A percentile compares a stretch with the other conserved stretches of the same genome.
Evolutionary conservation across 257 asterid genomes (phyloP).

Genomic region (Coffea eugenioides): DNA sequence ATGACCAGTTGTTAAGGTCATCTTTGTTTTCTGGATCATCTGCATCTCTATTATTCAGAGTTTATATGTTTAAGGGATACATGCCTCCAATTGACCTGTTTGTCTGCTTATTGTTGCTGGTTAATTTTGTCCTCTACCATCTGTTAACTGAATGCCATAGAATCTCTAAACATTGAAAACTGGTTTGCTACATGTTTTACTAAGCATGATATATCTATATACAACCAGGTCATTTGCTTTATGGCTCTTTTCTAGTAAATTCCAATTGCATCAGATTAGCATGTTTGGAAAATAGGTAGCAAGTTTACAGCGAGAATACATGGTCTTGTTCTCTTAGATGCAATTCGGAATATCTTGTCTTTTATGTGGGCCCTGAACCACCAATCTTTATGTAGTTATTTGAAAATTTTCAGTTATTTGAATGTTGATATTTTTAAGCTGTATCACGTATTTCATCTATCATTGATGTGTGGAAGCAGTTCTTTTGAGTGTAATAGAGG

Average conservation of each 20-base stretch:
- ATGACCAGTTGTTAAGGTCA: background rate
- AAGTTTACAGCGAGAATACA: background rate
- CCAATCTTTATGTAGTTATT: background rate
- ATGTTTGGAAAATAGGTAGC: too few species aligned
- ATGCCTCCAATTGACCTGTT: background rate
- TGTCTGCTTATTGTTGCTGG: background rate
- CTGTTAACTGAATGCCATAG: background rate
- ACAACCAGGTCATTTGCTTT: background rate
- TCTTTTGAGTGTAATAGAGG: background rate
- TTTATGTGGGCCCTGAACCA: slow-evolving; percentile 3
- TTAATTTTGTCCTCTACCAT: background rate
- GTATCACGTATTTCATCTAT: background rate
- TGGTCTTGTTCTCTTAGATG: background rate
- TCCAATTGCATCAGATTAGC: background rate
- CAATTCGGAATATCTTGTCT: background rate
- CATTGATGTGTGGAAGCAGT: background rate
- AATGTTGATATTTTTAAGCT: background rate
- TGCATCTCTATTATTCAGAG: background rate
- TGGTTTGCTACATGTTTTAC: background rate
- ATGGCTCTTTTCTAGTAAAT: background rate
- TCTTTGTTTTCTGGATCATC: background rate
- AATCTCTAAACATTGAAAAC: too few species aligned
- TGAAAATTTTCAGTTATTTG: background rate
- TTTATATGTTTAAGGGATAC: background rate
- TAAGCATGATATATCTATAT: too few species aligned